These are phyloP conservation scores for Firmiana major DNA, from an alignment of 345 rosid genomes.

Conservation along the genomic window DNA sequence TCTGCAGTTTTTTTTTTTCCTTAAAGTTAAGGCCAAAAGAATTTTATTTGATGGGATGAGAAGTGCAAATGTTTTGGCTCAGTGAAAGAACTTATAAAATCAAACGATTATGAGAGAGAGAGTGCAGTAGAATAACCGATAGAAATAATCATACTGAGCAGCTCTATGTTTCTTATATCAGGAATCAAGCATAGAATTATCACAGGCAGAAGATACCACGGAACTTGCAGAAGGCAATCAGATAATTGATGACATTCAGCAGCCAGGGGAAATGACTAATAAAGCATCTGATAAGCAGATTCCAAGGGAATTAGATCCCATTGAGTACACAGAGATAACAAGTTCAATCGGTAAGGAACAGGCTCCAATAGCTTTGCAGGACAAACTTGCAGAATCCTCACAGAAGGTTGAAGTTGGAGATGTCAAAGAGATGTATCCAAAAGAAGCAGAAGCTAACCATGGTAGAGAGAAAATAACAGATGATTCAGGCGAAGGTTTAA, in stretches of 20 bases:
- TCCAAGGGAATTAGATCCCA: constrained; percentile 24
- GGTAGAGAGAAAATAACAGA: constrained; percentile 9
- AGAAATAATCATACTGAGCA: not conserved
- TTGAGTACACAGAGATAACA: constrained; percentile 5
- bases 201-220: not conserved
- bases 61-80: not conserved
- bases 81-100: not conserved
- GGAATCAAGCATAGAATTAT: constrained; percentile 24
- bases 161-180: constrained; percentile 30
- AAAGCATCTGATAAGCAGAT: constrained; percentile 25
- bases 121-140: not conserved
- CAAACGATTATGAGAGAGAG: not conserved
- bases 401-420: constrained; percentile 21
- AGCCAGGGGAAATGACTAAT: constrained; percentile 19
- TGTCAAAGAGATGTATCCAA: constrained; percentile 21
- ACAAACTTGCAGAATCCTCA: constrained; percentile 24
- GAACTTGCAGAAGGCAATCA: constrained; percentile 4
- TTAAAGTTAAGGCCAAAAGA: too few relatives aligned
- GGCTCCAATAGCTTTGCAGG: constrained; percentile 16
- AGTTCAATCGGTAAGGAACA: constrained; percentile 20
- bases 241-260: constrained; percentile 21
- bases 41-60: too few relatives aligned
- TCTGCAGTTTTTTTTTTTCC: not conserved
- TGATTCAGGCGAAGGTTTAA: not conserved
- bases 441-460: constrained; percentile 23